Percentiles rank a stretch among this genome's conserved stretches.
These are phyloP conservation scores for Trichopus zeylanicus DNA, from an alignment of 116 monocot species.

Conservation along the genomic window DNA sequence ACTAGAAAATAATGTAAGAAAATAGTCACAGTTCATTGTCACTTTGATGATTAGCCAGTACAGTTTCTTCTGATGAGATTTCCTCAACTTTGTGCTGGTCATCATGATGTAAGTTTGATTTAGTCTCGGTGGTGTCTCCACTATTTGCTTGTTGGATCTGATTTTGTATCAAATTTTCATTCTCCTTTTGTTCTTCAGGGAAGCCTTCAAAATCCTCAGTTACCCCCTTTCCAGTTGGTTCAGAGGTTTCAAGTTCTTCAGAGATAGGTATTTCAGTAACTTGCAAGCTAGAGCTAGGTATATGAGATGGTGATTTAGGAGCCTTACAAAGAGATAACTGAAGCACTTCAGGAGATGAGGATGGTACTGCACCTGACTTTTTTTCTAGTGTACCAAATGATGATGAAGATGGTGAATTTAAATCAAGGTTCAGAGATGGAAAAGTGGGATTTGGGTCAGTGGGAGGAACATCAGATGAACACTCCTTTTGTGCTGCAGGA, in stretches of 20 bases:
- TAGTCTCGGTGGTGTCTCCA: constrained; percentile 23
- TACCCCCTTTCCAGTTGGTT: constrained; percentile 2
- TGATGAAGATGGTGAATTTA: constrained; percentile 31
- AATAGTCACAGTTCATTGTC: constrained; percentile 16
- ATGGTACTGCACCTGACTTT: background rate
- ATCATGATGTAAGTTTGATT: constrained; percentile 6
- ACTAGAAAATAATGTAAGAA: background rate
- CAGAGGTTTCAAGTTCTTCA: constrained; percentile 12
- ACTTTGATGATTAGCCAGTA: constrained; percentile 20
- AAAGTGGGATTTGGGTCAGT: constrained; percentile 6
- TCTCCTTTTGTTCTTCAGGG: constrained; percentile 13
- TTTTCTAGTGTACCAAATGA: constrained; percentile 11
- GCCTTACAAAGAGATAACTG: constrained; percentile 17
- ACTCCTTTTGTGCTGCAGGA: constrained; percentile 8
- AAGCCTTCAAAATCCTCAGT: constrained; percentile 13
- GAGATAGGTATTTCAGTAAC: constrained; percentile 13
- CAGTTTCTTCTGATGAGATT: constrained; percentile 24
- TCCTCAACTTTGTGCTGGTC: constrained; percentile 12
- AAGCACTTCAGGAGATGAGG: constrained; percentile 19
- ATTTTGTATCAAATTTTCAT: constrained; percentile 5
- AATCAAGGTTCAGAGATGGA: constrained; percentile 48
- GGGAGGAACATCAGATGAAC: background rate
- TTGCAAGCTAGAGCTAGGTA: constrained; percentile 1
- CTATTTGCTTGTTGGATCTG: constrained; percentile 5
- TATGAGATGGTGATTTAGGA: constrained; percentile 12